These are phyloP conservation scores for Chalciporus piperatus DNA, from an alignment of 768 basidiomycete genomes.

Conservation along the genomic window DNA sequence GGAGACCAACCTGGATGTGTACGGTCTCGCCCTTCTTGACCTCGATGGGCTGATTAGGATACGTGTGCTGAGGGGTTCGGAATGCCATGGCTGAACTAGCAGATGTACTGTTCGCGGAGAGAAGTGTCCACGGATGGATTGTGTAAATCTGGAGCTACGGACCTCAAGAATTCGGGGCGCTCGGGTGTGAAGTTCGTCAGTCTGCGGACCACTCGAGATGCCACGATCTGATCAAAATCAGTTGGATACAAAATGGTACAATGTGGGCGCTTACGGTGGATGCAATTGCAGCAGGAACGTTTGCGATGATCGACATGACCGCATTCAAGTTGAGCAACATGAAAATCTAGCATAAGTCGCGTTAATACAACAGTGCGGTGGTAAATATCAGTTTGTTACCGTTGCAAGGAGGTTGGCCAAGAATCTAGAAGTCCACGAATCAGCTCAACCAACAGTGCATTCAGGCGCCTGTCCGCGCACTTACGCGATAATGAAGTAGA, in stretches of 20 bases:
- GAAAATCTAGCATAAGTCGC: conserved; percentile 38
- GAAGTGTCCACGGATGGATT: conserved; percentile 18
- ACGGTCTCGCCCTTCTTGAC: conserved; percentile 48
- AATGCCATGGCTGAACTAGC: conserved; percentile 60
- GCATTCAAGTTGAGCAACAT: conserved; percentile 68
- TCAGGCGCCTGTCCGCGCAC: conserved; percentile 24
- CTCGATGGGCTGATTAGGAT: conserved; percentile 22
- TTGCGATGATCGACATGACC: conserved; percentile 73
- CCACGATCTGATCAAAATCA: conserved; percentile 56
- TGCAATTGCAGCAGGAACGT: conserved; percentile 68
- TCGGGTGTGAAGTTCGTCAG: conserved; percentile 54
- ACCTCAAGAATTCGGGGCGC: conserved; percentile 53
- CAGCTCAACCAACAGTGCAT: not conserved
- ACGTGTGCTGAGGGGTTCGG: conserved; percentile 38
- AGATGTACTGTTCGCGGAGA: conserved; percentile 32
- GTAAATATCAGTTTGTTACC: conserved; percentile 17
- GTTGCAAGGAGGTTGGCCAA: conserved; percentile 62
- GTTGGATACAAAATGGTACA: not conserved
- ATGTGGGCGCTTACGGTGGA: conserved; percentile 48
- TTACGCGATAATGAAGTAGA: conserved; percentile 71
- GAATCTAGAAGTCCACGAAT: conserved; percentile 44
- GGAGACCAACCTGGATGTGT: conserved; percentile 52
- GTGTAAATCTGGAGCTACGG: conserved; percentile 28
- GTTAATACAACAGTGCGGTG: not conserved
- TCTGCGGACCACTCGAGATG: conserved; percentile 59